These are phyloP conservation scores for Xylariaceae sp. DNA, from an alignment of 2,329 filamentous ascomycete genomes.

Conservation along the genomic window DNA sequence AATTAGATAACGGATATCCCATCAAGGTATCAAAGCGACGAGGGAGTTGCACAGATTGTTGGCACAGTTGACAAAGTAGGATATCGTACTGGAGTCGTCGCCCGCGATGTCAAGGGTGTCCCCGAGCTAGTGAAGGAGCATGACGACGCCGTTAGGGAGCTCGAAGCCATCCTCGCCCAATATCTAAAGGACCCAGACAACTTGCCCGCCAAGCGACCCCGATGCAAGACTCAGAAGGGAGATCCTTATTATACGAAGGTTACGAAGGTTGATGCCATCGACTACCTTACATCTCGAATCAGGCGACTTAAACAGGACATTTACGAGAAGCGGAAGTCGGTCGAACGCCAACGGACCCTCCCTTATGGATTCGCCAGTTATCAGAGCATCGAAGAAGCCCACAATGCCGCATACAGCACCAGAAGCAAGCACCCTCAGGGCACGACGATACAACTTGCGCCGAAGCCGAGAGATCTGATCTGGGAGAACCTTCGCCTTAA, in stretches of 20 bases:
- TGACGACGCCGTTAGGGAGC: slow-evolving; percentile 66
- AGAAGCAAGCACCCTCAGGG: slow-evolving; percentile 74
- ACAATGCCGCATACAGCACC: slow-evolving; percentile 74
- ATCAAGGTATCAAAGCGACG: slow-evolving; percentile 66
- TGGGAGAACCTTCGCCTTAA: slow-evolving; percentile 64
- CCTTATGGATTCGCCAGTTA: slow-evolving; percentile 91
- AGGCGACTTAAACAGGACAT: slow-evolving; percentile 74
- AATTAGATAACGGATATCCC: slow-evolving; percentile 76
- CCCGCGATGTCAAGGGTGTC: slow-evolving; percentile 82
- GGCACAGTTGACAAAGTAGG: slow-evolving; percentile 37
- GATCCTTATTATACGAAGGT: slow-evolving; percentile 59
- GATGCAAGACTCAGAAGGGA: slow-evolving; percentile 71
- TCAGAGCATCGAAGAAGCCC: slow-evolving; percentile 76
- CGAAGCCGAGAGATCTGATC: slow-evolving; percentile 81
- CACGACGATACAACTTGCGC: slow-evolving; percentile 69
- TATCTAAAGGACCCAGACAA: slow-evolving; percentile 81
- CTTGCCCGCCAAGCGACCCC: slow-evolving; percentile 68
- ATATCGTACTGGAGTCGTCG: slow-evolving; percentile 52
- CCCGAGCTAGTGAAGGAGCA: slow-evolving; percentile 80
- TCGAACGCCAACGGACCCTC: slow-evolving; percentile 84
- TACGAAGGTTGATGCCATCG: slow-evolving; percentile 83
- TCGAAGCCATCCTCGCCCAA: slow-evolving; percentile 76
- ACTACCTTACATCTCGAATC: slow-evolving; percentile 81
- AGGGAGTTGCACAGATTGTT: slow-evolving; percentile 63
- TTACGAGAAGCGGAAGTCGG: slow-evolving; percentile 67